Evolutionary conservation across 495 filamentous ascomycete species (phyloP), one percentile per base, ranked within the genome.

Genomic region (Podospora comata): DNA sequence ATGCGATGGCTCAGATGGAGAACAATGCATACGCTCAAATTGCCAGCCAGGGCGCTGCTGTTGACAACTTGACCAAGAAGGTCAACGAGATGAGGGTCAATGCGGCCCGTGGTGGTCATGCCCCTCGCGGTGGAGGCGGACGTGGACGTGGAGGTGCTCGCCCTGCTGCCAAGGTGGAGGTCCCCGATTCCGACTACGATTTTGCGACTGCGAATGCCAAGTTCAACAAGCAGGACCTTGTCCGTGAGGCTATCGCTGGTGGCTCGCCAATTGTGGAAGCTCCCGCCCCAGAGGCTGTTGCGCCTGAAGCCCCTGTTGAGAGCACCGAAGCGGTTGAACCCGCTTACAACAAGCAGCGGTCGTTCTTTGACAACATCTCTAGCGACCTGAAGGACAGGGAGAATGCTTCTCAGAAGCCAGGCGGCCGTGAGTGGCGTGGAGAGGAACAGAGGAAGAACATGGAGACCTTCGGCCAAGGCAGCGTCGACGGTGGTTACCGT

Each of bases 401-500:
- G 73, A 85, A 83, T 62, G 78, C 82, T 18, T 83, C 83, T 39
- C 82, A 83, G 53, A 89, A 89, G 68, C 82, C 86, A 4, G 92
- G 91, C 65, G 94, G 94, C n/a, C 89, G 91, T 20, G 92, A 96
- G 75, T 96, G 94, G 88, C 87, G 95, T 60, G 89, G 88, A 19
- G 93, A 97, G 76, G 95, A 99, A 76, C 89, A 93, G 71, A 93
- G 90, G 79, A 92, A 92, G 78, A 99, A 99, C 76, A 88, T 99
- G 67, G 95, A 99, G 80, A 99, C 95, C 0, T 99, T 99, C 72
- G 95, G 95, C n/a, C 92, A 97, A 78, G 93, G 94, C 57, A 97
- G 92, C 71, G 94, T 99, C 19, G 95, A 99, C 74, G 86, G 85
- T 67, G 88, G 90, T 5, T 93, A 91, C 73, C 87, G 92, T 16